These are phyloP conservation scores for Solanum bulbocastanum DNA, from an alignment of 257 asterid genomes.

Conservation along the genomic window DNA sequence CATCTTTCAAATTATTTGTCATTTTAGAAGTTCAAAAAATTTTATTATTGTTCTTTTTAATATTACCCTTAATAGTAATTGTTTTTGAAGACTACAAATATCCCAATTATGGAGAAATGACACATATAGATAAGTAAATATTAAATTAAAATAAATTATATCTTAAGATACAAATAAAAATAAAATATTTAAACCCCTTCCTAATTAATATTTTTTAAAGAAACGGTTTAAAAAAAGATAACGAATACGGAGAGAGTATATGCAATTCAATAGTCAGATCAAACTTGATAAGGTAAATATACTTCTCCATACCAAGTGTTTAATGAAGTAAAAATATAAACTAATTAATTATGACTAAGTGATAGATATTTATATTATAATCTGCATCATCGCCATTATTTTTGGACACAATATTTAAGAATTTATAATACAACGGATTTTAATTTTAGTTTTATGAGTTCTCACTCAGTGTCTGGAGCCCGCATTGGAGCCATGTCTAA, in stretches of 20 bases:
- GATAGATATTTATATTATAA: neutral
- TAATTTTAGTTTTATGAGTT: too few species aligned
- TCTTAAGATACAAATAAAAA: neutral
- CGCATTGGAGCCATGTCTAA: too few species aligned
- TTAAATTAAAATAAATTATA: neutral
- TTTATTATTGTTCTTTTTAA: neutral
- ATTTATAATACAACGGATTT: too few species aligned
- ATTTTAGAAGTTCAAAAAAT: neutral
- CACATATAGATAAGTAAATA: neutral
- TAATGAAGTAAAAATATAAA: neutral
- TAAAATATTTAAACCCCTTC: neutral
- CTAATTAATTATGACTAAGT: neutral
- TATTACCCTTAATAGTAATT: neutral
- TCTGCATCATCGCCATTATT: neutral
- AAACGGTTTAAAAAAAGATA: neutral
- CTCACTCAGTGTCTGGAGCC: too few species aligned
- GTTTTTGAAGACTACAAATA: neutral
- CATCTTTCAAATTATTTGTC: neutral
- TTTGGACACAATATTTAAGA: neutral
- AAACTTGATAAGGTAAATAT: neutral
- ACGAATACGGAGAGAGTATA: neutral
- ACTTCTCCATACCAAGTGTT: neutral
- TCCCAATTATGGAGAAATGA: neutral
- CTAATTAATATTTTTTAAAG: neutral
- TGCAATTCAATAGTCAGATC: neutral